A percentile compares a stretch with the other conserved stretches of the same genome.
Conservation (phyloP, 1,139 yeast genomes). For the Saccharomyces pastorianus region DNA sequence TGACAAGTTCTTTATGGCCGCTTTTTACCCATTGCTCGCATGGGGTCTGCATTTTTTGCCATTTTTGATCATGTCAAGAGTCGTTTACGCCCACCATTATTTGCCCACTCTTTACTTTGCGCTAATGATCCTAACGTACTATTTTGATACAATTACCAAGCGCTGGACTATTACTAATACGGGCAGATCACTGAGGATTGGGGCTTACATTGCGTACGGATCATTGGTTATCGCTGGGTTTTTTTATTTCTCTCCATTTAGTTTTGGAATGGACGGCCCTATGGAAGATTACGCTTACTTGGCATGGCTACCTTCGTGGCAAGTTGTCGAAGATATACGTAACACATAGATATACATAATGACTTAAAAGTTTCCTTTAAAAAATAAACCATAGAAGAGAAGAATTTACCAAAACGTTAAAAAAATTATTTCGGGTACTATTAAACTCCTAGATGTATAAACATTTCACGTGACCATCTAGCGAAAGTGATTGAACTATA, state of each 20-base stretch:
- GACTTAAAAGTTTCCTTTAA: background rate
- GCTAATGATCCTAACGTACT: slow-evolving; percentile 69
- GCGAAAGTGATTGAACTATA: too few species aligned
- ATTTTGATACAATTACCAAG: slow-evolving; percentile 57
- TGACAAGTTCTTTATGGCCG: slow-evolving; percentile 61
- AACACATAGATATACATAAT: background rate
- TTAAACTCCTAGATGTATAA: too few species aligned
- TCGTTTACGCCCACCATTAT: slow-evolving; percentile 95
- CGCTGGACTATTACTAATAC: slow-evolving; percentile 32
- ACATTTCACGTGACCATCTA: too few species aligned
- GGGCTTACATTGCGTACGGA: slow-evolving; percentile 40
- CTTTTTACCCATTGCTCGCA: slow-evolving; percentile 82
- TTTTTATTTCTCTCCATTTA: slow-evolving; percentile 64
- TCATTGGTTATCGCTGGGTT: slow-evolving; percentile 58
- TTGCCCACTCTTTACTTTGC: slow-evolving; percentile 96
- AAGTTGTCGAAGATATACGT: slow-evolving; percentile 29
- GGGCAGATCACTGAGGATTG: slow-evolving; percentile 29
- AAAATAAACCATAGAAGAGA: background rate
- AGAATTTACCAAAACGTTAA: too few species aligned
- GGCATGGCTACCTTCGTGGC: slow-evolving; percentile 75
- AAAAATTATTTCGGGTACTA: too few species aligned
- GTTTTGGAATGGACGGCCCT: slow-evolving; percentile 89
- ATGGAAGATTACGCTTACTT: slow-evolving; percentile 59
- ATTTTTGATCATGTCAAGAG: slow-evolving; percentile 92
- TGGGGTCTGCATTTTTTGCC: slow-evolving; percentile 94